Base-by-base conservation (phyloP, 148 eudicot species). In the Hydrangea macrophylla region DNA sequence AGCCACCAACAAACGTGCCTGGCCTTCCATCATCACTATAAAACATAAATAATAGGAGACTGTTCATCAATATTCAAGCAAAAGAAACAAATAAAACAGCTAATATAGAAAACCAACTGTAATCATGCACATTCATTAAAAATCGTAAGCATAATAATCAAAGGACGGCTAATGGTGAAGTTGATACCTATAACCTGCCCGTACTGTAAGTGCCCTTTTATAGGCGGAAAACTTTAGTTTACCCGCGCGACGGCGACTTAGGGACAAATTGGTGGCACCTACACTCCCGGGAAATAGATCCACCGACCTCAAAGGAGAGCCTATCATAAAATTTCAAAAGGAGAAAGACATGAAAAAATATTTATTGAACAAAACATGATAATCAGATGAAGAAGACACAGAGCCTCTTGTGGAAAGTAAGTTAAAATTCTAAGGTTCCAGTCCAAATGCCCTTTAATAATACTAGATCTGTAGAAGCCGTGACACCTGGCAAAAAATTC, bases 181-280 rank as follows among this genome's bases (percentile, higher is more conserved):
- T 24, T 30, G 35, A 63, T 78, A 92, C 98, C 98, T 83, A 70
- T 87, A 83, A 11, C 83, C 45, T 35, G 98, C 98, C 68, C 79
- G 85, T 53, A 90, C 79, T 55, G 80, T 60, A n/a, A 84, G 85
- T 60, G 76, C 59, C 60, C 79, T 87, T 67, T 64, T 77, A 53
- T 63, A 64, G 59, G 64, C 9, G 55, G 55, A 65, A 53, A 53
- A 10, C 30, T 71, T 67, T 61, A 60, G 23, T 77, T 72, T 82
- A 48, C 61, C 72, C 42, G 58, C 42, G 53, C 62, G 81, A 59
- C 60, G 62, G 44, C 79, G 65, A 66, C 75, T 50, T 63, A 85
- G 62, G 59, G 86, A 72, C 76, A 81, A 39, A 58, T 76, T 78
- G 67, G 79, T 73, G 69, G 89, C 76, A 26, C 77, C 67, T 77